Evolutionary conservation across 2,329 filamentous ascomycete species (phyloP), one percentile per base, ranked within the genome.

Genomic region (Aspergillus sojae): DNA sequence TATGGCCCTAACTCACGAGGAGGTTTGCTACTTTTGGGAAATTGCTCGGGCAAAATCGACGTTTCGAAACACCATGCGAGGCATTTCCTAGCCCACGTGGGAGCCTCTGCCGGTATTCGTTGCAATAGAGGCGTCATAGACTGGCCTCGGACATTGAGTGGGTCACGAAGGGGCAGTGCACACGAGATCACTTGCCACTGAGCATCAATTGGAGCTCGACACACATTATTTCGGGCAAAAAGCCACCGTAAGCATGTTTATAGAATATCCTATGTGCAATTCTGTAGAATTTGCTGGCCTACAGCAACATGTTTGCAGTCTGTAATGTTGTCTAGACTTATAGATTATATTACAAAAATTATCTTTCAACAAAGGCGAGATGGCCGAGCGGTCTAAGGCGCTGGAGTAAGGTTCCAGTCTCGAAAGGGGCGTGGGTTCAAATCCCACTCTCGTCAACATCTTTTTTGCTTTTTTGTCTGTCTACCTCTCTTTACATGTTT

Each of bases 321-420:
- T 32, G 2, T 11, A 0, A 10, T 21, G 1, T 21, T 21, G 21
- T 21, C 21, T 41, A 3, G 16, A 16, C 6, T 19, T n/a, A 19
- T 0, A n/a, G 2, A 9, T 2, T 4, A 0, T 3, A 3, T 9
- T 41, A 7, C 12, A 7, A 1, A 1, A 1, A 1, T 0, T 9
- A 1, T 1, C 0, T 2, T 10, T 3, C 46, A 50, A 5, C 6
- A 0, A 32, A 11, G 48, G 48, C 48, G 48, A 52, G 45, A 48
- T 48, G 45, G 45, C 45, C 45, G 45, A 48, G 45, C 45, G 45
- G 45, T 48, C 45, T 7, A 48, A 48, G 45, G 45, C 45, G 34
- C 45, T 48, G 45, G 45, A 48, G 45, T 48, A 48, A 48, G 45
- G 45, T 48, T 48, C 45, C 45, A 48, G 45, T 48, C 45, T 48